Evolutionary conservation across 2,329 filamentous ascomycete genomes (phyloP).

Genomic region (Epichloe elymi): DNA sequence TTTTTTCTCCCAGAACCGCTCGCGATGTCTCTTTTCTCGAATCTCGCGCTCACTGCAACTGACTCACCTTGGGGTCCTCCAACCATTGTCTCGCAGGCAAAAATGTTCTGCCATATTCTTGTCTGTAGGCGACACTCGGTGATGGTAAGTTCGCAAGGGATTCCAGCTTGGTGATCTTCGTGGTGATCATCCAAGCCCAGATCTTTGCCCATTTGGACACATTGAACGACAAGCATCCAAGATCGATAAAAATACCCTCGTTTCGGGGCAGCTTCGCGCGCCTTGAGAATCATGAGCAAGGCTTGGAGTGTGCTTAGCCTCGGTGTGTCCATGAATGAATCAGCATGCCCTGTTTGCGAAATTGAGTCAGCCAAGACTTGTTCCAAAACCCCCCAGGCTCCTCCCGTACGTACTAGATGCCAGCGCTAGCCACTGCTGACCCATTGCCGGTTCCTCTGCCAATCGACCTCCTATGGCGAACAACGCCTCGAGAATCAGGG

Average conservation of each 20-base stretch:
- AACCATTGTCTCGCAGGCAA: constrained; percentile 82
- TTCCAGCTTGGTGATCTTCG: constrained; percentile 60
- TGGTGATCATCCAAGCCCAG: constrained; percentile 80
- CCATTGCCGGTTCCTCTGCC: constrained; percentile 70
- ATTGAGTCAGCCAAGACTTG: not conserved
- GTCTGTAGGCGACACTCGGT: constrained; percentile 75
- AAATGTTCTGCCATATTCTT: constrained; percentile 79
- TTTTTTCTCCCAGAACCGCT: not conserved
- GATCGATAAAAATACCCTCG: constrained; percentile 93
- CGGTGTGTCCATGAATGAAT: constrained; percentile 87
- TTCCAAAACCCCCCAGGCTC: not conserved
- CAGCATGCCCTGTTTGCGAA: constrained; percentile 57
- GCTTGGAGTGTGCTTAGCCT: constrained; percentile 86
- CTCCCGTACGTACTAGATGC: constrained; percentile 52
- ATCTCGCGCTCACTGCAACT: not conserved
- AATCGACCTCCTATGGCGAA: constrained; percentile 81
- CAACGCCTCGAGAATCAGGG: constrained; percentile 75
- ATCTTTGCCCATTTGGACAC: constrained; percentile 87
- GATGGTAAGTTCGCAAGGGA: constrained; percentile 52
- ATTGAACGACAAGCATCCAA: constrained; percentile 90
- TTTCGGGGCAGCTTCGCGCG: constrained; percentile 81
- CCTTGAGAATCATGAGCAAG: constrained; percentile 75
- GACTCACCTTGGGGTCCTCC: constrained; percentile 73
- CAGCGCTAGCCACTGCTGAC: constrained; percentile 84
- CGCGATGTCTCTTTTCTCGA: not conserved